Evolutionary conservation across 2,329 filamentous ascomycete genomes (phyloP).

Genomic region (Pseudogymnoascus verrucosus): DNA sequence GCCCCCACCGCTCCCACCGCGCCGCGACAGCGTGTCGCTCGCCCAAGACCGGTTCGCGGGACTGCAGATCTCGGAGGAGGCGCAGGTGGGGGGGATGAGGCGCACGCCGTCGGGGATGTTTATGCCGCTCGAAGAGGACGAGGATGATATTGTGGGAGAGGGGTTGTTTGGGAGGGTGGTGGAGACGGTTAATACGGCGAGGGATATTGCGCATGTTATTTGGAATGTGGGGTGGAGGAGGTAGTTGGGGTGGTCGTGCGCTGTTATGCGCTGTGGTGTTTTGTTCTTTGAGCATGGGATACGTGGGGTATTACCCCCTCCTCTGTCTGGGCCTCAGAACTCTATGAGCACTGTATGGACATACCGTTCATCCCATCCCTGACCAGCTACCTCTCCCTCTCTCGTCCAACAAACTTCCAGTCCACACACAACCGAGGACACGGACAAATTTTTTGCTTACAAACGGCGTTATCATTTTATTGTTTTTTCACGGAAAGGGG

Average conservation of each 20-base stretch:
- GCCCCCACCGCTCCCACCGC: constrained; percentile 20
- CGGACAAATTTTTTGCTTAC: not conserved
- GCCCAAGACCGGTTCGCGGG: constrained; percentile 23
- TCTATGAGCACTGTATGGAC: not conserved
- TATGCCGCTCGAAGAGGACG: constrained; percentile 76
- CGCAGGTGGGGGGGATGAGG: constrained; percentile 48
- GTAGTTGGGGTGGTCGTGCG: not conserved
- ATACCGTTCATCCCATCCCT: not conserved
- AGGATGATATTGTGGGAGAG: constrained; percentile 54
- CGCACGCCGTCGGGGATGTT: constrained; percentile 84
- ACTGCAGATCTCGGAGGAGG: constrained; percentile 20
- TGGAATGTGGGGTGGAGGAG: constrained; percentile 61
- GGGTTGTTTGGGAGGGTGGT: constrained; percentile 32
- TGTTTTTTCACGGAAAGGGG: not conserved
- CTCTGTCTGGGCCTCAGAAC: not conserved
- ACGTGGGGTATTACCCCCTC: not conserved
- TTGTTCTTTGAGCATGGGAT: not conserved
- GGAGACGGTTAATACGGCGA: constrained; percentile 53
- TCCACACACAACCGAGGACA: not conserved
- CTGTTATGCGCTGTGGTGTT: not conserved
- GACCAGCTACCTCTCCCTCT: not conserved
- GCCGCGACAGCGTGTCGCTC: constrained; percentile 24
- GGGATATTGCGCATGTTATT: constrained; percentile 63
- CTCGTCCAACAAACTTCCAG: not conserved
- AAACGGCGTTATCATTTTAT: not conserved